These are phyloP conservation scores for Agapanthus africanus DNA, from an alignment of 106 monocot genomes.

Conservation along the genomic window DNA sequence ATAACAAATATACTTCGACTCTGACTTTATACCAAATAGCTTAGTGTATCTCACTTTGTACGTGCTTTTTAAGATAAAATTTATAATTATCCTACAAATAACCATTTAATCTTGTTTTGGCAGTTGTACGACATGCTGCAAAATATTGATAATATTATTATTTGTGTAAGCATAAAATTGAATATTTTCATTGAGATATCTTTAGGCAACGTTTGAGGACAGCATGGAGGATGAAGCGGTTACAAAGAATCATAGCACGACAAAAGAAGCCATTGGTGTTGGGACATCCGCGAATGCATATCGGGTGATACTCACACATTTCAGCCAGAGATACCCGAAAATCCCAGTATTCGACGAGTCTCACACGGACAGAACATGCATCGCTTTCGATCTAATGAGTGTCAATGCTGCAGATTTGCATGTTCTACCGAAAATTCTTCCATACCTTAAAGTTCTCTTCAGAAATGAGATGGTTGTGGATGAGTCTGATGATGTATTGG, in stretches of 20 bases:
- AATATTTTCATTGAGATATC: background rate
- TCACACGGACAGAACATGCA: constrained; percentile 77
- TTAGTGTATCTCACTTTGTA: no score
- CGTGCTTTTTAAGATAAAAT: background rate
- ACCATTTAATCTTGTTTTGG: background rate
- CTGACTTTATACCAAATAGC: background rate
- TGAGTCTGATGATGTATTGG: constrained; percentile 40
- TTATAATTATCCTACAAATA: background rate
- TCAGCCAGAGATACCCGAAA: constrained; percentile 97
- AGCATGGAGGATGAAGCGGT: constrained; percentile 77
- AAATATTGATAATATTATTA: no score
- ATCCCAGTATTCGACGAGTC: constrained; percentile 77
- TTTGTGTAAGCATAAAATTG: background rate
- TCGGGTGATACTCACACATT: constrained; percentile 82
- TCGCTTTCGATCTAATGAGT: constrained; percentile 95
- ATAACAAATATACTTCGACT: no score
- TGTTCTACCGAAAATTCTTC: constrained; percentile 71
- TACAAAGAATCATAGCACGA: constrained; percentile 84
- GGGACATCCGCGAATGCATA: constrained; percentile 63
- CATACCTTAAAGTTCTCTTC: constrained; percentile 77
- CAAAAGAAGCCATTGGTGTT: constrained; percentile 70
- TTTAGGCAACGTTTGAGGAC: constrained; percentile 96
- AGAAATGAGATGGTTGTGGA: constrained; percentile 59
- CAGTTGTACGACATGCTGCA: no score
- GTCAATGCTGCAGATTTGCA: constrained; percentile 74